phyloP scores from a whole-genome alignment of 306 rosid genomes.

The Prunus mongolica region DNA sequence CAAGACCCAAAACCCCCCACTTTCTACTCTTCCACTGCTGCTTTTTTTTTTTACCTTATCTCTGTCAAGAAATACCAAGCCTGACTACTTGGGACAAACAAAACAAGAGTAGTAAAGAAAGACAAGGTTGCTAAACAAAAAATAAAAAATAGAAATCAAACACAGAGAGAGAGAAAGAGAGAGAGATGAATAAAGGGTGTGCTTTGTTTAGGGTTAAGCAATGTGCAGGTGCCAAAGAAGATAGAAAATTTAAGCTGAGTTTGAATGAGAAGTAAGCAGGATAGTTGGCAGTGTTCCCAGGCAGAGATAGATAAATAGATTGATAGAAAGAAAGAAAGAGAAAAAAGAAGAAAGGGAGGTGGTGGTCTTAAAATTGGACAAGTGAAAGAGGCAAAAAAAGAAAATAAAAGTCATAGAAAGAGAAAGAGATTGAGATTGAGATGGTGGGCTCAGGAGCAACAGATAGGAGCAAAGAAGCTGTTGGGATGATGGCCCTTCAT shows the following conservation, averaged over 20 bases:
- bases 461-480: conserved; percentile 99
- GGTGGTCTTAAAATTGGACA: conserved; percentile 1
- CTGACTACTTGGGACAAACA: conserved; percentile 39
- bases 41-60: conserved; percentile 4
- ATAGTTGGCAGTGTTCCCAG: conserved; percentile 4
- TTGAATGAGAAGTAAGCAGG: not conserved
- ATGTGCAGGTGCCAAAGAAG: conserved; percentile 5
- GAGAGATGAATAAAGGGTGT: conserved; percentile 29
- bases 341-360: not conserved
- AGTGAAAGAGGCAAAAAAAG: conserved; percentile 25
- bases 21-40: not conserved
- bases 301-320: not conserved
- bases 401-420: conserved; percentile 2
- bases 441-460: conserved; percentile 99
- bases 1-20: conserved; percentile 3
- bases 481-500: conserved; percentile 99
- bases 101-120: conserved; percentile 13
- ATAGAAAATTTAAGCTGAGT: conserved; percentile 3
- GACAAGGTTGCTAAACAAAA: not conserved
- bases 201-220: conserved; percentile 16
- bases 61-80: conserved; percentile 27
- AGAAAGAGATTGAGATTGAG: conserved; percentile 25
- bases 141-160: conserved; percentile 4
- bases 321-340: not conserved
- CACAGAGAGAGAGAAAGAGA: conserved; percentile 22